Percentiles rank a stretch among this genome's conserved stretches.
These are phyloP conservation scores for Trifolium repens DNA, from an alignment of 306 rosid species.

Conservation along the genomic window DNA sequence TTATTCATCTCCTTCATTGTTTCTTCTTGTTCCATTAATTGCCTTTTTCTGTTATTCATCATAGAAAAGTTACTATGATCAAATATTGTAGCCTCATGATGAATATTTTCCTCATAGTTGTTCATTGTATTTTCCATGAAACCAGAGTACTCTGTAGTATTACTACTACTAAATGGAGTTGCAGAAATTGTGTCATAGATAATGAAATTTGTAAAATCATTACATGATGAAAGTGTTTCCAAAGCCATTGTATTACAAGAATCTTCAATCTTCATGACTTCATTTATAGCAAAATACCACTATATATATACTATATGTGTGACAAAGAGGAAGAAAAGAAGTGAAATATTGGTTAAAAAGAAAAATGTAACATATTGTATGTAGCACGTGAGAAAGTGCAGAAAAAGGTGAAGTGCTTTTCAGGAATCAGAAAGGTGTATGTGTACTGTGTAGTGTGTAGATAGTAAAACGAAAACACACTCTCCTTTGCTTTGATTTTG, in stretches of 20 bases:
- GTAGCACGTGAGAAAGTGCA: conserved; percentile 70
- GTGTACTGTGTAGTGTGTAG: conserved; percentile 10
- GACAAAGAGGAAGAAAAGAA: conserved; percentile 10
- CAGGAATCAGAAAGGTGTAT: conserved; percentile 53
- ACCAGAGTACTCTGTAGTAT: background rate
- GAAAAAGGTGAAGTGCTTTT: conserved; percentile 63
- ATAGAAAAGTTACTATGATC: background rate
- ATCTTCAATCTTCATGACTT: background rate
- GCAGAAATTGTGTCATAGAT: conserved; percentile 85
- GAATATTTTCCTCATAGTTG: conserved; percentile 31
- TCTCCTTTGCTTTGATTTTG: conserved; percentile 32
- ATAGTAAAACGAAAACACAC: conserved; percentile 42
- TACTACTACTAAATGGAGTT: conserved; percentile 47
- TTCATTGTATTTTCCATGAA: conserved; percentile 44
- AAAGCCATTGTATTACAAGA: conserved; percentile 48
- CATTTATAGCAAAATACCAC: conserved; percentile 49
- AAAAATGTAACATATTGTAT: background rate
- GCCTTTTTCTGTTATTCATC: conserved; percentile 37
- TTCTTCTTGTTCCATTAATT: conserved; percentile 4
- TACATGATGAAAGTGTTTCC: conserved; percentile 63
- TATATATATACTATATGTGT: background rate
- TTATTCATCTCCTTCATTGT: background rate
- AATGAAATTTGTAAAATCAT: conserved; percentile 71
- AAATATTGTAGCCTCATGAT: conserved; percentile 26
- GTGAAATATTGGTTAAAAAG: conserved; percentile 23